A percentile compares a stretch with the other conserved stretches of the same genome.
These are phyloP conservation scores for Nannochloropsis salina DNA, from an alignment of 108 stramenopile genomes.

Conservation along the genomic window DNA sequence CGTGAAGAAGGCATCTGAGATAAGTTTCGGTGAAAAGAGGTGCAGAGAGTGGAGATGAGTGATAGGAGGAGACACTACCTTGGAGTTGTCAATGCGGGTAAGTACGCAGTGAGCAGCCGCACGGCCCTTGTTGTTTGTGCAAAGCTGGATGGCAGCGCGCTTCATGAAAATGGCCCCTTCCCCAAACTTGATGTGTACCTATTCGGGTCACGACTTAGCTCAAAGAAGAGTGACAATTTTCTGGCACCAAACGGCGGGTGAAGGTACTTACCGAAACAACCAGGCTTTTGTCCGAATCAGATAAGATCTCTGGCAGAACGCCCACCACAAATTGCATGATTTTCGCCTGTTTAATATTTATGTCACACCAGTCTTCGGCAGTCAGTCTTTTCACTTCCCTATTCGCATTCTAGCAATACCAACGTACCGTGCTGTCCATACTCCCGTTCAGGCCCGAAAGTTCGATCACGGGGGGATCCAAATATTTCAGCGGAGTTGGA, in stretches of 20 bases:
- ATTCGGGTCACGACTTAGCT: neutral
- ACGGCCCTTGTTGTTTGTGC: neutral
- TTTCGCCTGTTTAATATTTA: neutral
- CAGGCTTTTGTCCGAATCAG: neutral
- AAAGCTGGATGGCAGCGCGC: neutral
- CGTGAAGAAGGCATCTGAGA: neutral
- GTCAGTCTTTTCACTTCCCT: neutral
- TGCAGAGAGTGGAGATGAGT: neutral
- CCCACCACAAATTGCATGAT: neutral
- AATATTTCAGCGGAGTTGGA: neutral
- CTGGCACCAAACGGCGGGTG: neutral
- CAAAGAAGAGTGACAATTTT: neutral
- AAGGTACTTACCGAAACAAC: neutral
- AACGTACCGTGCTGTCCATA: neutral
- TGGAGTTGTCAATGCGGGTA: neutral
- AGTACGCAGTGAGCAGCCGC: neutral
- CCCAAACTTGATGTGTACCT: neutral
- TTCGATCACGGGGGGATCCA: neutral
- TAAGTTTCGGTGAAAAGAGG: neutral
- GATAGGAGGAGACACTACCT: neutral
- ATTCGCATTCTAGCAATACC: neutral
- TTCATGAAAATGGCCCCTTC: neutral
- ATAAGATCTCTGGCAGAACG: neutral
- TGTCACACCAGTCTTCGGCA: neutral
- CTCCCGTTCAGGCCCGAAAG: neutral